Evolutionary conservation across 2,329 filamentous ascomycete genomes (phyloP), one percentile per base, ranked within the genome.

Genomic region (Alternaria brassicicola): DNA sequence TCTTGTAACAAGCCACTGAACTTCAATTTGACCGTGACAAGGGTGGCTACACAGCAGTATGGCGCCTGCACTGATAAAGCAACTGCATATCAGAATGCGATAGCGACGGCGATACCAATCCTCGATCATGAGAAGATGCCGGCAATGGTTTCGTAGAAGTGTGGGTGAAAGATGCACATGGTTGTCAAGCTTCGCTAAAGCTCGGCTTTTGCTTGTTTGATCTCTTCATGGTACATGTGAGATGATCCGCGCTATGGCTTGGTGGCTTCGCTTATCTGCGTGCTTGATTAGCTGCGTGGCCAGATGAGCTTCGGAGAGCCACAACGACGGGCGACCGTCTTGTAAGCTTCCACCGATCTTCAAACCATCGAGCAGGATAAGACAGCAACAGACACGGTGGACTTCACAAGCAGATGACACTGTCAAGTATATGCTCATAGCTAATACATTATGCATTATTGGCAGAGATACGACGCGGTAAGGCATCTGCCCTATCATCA

Each of bases 391-490:
- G 13, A 35, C 12, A 12, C 15, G 3, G 13, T 5, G 17, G 3
- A 2, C 15, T 23, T 30, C 8, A 39, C 36, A n/a, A 47, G 10
- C 41, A 30, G 2, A 45, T 3, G 38, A 38, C 4, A 10, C 19
- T 2, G 15, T 36, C 12, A 33, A 30, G 7, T 2, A 2, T 19
- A 8, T 33, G 4, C 28, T 8, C 21, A 33, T 33, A n/a, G 28
- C 30, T 47, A 47, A 47, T 47, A 47, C 43, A 47, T 47, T 47
- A 47, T 47, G 43, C 43, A 47, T 47, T 47, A 35, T 33, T 47
- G 43, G 43, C 43, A 35, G 43, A 47, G 28, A 47, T 47, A 47
- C 30, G 43, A 47, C 21, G 43, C 19, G 30, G 31, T 47, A 15
- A 23, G 19, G 43, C 31, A 47, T 47, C 43, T 3, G 43, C 43